Conservation (phyloP, 2,329 filamentous ascomycete species). For the Sclerotinia subarctica region DNA sequence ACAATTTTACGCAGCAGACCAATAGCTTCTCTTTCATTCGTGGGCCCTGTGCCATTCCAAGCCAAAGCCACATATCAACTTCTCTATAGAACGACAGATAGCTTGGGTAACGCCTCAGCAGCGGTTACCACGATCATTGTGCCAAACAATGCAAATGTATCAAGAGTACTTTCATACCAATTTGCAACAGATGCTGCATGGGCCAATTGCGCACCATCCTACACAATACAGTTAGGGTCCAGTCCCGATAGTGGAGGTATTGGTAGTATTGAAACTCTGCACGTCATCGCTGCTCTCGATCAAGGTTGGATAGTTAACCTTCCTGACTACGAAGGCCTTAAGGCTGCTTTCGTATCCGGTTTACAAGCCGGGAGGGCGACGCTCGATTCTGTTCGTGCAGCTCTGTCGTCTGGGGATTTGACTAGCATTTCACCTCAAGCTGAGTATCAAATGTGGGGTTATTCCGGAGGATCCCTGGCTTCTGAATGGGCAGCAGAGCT, state of each 20-base stretch:
- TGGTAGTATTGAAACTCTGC: slow-evolving; percentile 28
- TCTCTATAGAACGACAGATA: slow-evolving; percentile 43
- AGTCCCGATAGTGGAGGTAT: slow-evolving; percentile 37
- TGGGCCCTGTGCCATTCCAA: slow-evolving; percentile 29
- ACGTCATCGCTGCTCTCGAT: slow-evolving; percentile 18
- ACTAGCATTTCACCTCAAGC: slow-evolving; percentile 3
- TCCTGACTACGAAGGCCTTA: slow-evolving; percentile 30
- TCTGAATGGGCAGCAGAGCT: slow-evolving; percentile 52
- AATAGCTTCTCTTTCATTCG: slow-evolving; percentile 33
- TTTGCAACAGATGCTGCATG: slow-evolving; percentile 42
- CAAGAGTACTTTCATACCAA: slow-evolving; percentile 43
- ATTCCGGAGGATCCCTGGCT: slow-evolving; percentile 53
- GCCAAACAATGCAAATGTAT: slow-evolving; percentile 27
- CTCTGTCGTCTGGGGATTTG: not conserved
- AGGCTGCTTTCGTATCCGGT: slow-evolving; percentile 23
- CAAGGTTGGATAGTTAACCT: slow-evolving; percentile 27
- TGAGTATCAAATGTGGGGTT: slow-evolving; percentile 47
- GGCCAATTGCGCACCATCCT: slow-evolving; percentile 43
- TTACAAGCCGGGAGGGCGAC: slow-evolving; percentile 25
- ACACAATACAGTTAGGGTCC: slow-evolving; percentile 25
- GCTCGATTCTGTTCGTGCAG: slow-evolving; percentile 30
- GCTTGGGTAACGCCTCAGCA: slow-evolving; percentile 39
- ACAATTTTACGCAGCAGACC: slow-evolving; percentile 35
- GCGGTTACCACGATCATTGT: slow-evolving; percentile 43
- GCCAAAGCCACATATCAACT: slow-evolving; percentile 38